Evolutionary conservation across 768 basidiomycete species (phyloP), one percentile per base, ranked within the genome.

Genomic region (Tylopilus balloui): DNA sequence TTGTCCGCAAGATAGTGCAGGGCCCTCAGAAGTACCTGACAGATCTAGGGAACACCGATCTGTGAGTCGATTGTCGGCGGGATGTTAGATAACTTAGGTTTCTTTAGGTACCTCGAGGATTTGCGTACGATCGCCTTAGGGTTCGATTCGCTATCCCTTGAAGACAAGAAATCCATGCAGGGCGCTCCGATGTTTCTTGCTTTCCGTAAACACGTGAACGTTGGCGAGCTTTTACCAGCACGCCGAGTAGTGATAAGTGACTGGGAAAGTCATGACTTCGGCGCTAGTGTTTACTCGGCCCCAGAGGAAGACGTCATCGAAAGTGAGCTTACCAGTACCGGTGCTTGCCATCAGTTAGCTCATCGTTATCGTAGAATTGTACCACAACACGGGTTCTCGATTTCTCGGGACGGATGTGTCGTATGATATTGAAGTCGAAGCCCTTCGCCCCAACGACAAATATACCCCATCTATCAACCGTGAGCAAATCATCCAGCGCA

Each of bases 181-280:
- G 29, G 20, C 9, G 25, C 51, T 10, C 11, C 20, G 0, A 57
- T 56, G 51, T 58, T 58, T 23, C 47, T 29, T 21, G 55, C 42
- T 11, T 45, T 11, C 39, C 14, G 23, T 12, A 24, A 40, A 14
- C 17, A 21, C 28, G 12, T 12, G 11, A 19, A 13, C 20, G 11
- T n/a, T 17, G 11, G 23, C 11, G 17, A 34, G 31, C 32, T 58
- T 3, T 20, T 58, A 17, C 36, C 25, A 7, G 56, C 56, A 17
- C 44, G 54, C 20, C 38, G 46, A 40, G 51, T 54, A 11, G 32
- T 49, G 23, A 49, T 57, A n/a, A 9, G 23, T 6, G 55, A 57
- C 40, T 57, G 55, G 55, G 56, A 37, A 28, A 31, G 24, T 14
- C 36, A 40, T 11, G 46, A 53, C 12, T 57, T 57, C 5, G 42